Base-by-base conservation (phyloP, 495 filamentous ascomycete genomes). In the Antarctomyces pellizariae region DNA sequence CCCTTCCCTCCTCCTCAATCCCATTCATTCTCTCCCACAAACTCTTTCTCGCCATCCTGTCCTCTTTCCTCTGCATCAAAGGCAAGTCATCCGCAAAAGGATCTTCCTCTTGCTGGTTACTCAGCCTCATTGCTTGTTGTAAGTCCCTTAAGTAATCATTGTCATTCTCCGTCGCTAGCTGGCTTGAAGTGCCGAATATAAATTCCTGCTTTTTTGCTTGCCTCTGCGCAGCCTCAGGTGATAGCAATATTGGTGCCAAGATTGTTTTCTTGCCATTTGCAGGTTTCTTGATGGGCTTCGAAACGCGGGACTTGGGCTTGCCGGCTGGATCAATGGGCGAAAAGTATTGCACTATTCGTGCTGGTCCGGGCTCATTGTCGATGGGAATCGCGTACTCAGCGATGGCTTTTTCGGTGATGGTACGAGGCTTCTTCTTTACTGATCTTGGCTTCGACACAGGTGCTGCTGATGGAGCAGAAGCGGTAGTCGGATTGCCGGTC, bases 171-270 rank as follows among this genome's bases (percentile, higher is more conserved):
- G 57, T 56, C 25, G 74, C 75, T 10, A 95, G 51, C 45, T 95
- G 84, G 46, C 83, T 92, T 10, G 75, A 89, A 1, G 80, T 92
- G 9, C 83, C 84, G 45, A 95, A 95, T 2, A 92, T 48, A 34
- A 91, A 71, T 34, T 83, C 69, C 42, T 90, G 84, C 4, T 63
- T 52, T 3, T 68, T 53, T n/a, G 74, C 49, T 34, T 67, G 58
- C 32, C 64, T 64, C 22, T 67, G 41, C 10, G 82, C 84, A 21
- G 67, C 67, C 28, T 56, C 53, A 2, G 84, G 84, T 2, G 79
- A 78, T 16, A 82, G 56, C 5, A 90, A 47, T 3, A 67, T 56
- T 23, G 37, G 57, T 25, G 41, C 56, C 6, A 41, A 44, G 13
- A 42, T 50, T 41, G 35, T 49, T 26, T 52, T 53, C 39, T 51